Evolutionary conservation across 1,284 basidiomycete genomes (phyloP), one percentile per base, ranked within the genome.

Genomic region (Boletellus deceptivus): DNA sequence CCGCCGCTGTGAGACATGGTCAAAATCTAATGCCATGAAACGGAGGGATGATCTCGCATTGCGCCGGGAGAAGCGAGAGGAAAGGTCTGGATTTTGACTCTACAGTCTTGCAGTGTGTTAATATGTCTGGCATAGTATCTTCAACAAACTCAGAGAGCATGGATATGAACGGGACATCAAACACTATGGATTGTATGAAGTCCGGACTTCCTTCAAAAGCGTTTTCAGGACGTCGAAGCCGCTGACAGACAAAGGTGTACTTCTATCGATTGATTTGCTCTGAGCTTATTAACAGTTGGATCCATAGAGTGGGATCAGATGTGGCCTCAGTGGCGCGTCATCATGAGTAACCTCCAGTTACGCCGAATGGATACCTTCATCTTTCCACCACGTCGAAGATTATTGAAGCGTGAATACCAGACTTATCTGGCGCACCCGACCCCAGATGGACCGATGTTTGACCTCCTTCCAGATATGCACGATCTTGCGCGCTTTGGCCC

Each of bases 391-490:
- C 60, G 57, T 9, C 57, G 55, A 40, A n/a, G 1, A 3, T 4
- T 36, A 10, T 38, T 59, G n/a, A 25, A 14, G 9, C 7, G 11
- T n/a, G 41, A 25, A 43, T 59, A 59, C 36, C 3, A 3, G 1
- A n/a, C 7, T 4, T 53, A 49, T 8, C n/a, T 58, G 48, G 17
- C 13, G 6, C 18, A 1, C 13, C 46, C 29, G 20, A 24, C 40
- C 24, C 43, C 4, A 16, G 13, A 43, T 8, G 13, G n/a, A 20
- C 44, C 49, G 31, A 9, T 22, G 2, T 46, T 54, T 3, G 47
- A 42, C n/a, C 39, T 61, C 11, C 41, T 61, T n/a, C 62, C 62
- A 18, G 46, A 60, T 4, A 39, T 50, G 14, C 31, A 20, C 13
- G 59, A 63, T 6, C 6, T 63, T 13, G 48, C 40, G 3, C 13